These are phyloP conservation scores for Gamsiella multidivaricata DNA, from an alignment of 192 early-diverging fungal species.

Conservation along the genomic window DNA sequence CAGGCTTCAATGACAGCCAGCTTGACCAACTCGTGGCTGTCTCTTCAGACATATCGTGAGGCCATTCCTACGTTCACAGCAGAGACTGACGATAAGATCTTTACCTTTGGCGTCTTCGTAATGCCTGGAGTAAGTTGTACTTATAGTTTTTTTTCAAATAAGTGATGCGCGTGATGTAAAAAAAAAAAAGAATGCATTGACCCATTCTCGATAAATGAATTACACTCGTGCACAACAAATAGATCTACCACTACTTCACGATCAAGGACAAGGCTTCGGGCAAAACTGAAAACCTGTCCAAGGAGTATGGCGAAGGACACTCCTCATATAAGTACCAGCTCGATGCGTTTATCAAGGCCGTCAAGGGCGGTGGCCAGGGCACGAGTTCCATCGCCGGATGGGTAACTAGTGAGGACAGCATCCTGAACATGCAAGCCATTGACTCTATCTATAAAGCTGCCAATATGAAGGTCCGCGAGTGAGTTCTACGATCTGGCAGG, in stretches of 20 bases:
- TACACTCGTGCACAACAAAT: background rate
- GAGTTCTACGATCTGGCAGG: too few species aligned
- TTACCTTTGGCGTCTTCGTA: constrained; percentile 40
- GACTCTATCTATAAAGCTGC: constrained; percentile 27
- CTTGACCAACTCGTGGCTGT: constrained; percentile 34
- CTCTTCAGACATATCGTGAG: constrained; percentile 16
- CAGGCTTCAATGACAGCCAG: constrained; percentile 14
- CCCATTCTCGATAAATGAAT: too few species aligned
- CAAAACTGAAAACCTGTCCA: constrained; percentile 26
- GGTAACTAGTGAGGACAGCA: constrained; percentile 39
- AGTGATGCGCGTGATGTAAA: too few species aligned
- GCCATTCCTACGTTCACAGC: constrained; percentile 11
- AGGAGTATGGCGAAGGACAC: constrained; percentile 37
- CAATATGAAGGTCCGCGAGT: constrained; percentile 35
- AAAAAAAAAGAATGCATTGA: too few species aligned
- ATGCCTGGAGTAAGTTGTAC: constrained; percentile 24
- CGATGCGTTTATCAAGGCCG: constrained; percentile 44
- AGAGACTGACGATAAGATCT: constrained; percentile 48
- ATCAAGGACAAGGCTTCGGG: constrained; percentile 51
- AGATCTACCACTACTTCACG: constrained; percentile 46
- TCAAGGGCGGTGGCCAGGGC: constrained; percentile 23
- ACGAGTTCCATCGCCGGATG: constrained; percentile 30
- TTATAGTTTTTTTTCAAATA: too few species aligned
- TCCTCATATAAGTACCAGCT: constrained; percentile 47
- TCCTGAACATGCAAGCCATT: constrained; percentile 40